Evolutionary conservation across 345 rosid species (phyloP).

Genomic region (Firmiana major): DNA sequence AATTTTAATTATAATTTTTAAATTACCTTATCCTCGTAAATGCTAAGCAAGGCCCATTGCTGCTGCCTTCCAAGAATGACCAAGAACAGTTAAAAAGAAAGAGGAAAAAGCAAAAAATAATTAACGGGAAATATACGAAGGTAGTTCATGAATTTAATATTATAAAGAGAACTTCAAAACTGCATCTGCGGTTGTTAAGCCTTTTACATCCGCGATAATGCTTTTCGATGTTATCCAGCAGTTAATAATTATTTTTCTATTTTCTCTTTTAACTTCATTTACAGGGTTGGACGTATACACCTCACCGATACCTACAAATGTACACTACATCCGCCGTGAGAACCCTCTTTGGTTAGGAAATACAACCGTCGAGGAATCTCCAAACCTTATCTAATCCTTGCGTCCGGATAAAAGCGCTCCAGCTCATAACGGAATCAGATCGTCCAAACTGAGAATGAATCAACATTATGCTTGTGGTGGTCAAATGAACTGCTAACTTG

Average conservation of each 20-base stretch:
- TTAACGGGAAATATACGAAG: too few relatives aligned
- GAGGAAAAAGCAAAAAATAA: not conserved
- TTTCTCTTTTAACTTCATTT: constrained; percentile 7
- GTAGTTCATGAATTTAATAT: not conserved
- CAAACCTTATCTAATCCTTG: not conserved
- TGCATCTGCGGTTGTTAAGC: constrained; percentile 23
- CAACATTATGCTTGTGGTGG: not conserved
- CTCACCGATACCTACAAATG: constrained; percentile 58
- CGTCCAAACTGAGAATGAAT: constrained; percentile 2
- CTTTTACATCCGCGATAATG: constrained; percentile 18
- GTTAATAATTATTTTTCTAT: constrained; percentile 20
- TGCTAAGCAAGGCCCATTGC: too few relatives aligned
- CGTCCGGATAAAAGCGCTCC: not conserved
- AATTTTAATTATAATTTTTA: too few relatives aligned
- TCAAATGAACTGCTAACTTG: constrained; percentile 11
- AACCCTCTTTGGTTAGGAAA: constrained; percentile 12
- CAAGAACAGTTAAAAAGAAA: not conserved
- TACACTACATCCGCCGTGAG: constrained; percentile 32
- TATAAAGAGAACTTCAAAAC: constrained; percentile 33
- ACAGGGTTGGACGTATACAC: constrained; percentile 38
- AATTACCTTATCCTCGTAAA: too few relatives aligned
- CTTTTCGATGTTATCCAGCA: constrained; percentile 7
- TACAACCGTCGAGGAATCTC: not conserved
- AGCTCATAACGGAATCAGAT: not conserved
- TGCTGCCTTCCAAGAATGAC: too few relatives aligned